Conservation (phyloP, 805 yeast genomes). For the Komagataella pseudopastoris region DNA sequence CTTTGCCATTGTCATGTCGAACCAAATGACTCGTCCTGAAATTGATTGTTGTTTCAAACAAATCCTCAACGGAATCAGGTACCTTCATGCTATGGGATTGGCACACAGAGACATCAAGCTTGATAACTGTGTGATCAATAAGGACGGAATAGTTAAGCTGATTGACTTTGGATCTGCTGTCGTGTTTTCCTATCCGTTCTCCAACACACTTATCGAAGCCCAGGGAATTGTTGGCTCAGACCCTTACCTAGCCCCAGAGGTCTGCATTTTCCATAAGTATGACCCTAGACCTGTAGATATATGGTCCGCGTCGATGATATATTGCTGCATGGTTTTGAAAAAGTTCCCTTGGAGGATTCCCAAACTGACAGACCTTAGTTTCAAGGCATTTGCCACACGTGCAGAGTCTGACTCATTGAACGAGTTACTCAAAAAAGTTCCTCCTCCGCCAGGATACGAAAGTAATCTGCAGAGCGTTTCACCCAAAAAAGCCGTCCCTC, state of each 20-base stretch:
- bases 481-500: constrained; percentile 2
- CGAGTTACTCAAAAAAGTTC: constrained; percentile 41
- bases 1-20: constrained; percentile 90
- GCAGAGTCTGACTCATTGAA: constrained; percentile 56
- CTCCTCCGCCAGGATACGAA: constrained; percentile 27
- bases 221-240: constrained; percentile 83
- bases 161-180: constrained; percentile 93
- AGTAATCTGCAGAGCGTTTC: constrained; percentile 3
- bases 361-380: constrained; percentile 65
- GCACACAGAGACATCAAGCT: constrained; percentile 87
- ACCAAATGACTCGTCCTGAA: constrained; percentile 71
- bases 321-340: constrained; percentile 83
- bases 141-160: constrained; percentile 73
- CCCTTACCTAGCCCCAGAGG: constrained; percentile 89
- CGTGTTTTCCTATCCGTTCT: constrained; percentile 80
- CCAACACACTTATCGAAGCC: constrained; percentile 57
- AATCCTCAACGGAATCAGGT: constrained; percentile 66
- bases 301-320: constrained; percentile 86
- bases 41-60: constrained; percentile 85
- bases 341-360: constrained; percentile 96
- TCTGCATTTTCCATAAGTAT: constrained; percentile 66
- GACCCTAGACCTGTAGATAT: constrained; percentile 91
- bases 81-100: constrained; percentile 73
- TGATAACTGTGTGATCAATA: constrained; percentile 82
- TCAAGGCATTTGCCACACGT: constrained; percentile 69